A percentile compares a stretch with the other conserved stretches of the same genome.
Evolutionary conservation across 176 grass and related monocot species (phyloP).

Genomic region (Carex myosuroides): DNA sequence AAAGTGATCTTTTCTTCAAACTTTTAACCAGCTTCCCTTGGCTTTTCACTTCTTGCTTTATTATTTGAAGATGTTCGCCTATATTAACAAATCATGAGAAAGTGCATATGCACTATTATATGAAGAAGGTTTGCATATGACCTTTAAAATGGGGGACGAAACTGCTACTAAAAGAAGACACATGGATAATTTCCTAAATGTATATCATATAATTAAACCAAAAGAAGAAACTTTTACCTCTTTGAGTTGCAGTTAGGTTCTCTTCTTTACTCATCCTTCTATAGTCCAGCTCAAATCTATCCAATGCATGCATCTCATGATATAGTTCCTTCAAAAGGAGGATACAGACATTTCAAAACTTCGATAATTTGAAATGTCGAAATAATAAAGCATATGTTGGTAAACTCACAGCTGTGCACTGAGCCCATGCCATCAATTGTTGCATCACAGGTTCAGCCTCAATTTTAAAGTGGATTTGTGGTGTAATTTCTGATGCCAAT

Average conservation of each 20-base stretch:
- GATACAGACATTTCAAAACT: conserved; percentile 1
- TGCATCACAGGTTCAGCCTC: conserved; percentile 75
- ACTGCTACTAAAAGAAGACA: neutral
- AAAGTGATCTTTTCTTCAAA: conserved; percentile 83
- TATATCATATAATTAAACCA: neutral
- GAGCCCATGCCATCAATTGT: conserved; percentile 69
- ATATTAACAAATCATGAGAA: conserved; percentile 22
- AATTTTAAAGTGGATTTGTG: conserved; percentile 66
- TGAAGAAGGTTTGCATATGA: neutral
- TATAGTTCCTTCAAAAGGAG: conserved; percentile 69
- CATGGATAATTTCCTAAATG: neutral
- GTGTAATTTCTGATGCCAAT: conserved; percentile 64
- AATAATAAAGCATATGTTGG: conserved; percentile 16
- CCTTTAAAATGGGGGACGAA: neutral
- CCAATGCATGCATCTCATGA: conserved; percentile 94
- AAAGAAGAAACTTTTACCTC: conserved; percentile 45
- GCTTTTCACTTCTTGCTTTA: conserved; percentile 89
- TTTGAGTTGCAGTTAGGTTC: conserved; percentile 49
- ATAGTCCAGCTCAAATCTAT: conserved; percentile 96
- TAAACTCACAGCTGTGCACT: conserved; percentile 82
- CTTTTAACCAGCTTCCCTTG: conserved; percentile 66
- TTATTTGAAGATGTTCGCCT: conserved; percentile 76
- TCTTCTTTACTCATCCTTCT: conserved; percentile 79
- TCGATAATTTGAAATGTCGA: conserved; percentile 18
- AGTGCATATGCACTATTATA: neutral